Evolutionary conservation across 2,329 filamentous ascomycete species (phyloP), one percentile per base, ranked within the genome.

Genomic region (Hypoxylon rubiginosum): DNA sequence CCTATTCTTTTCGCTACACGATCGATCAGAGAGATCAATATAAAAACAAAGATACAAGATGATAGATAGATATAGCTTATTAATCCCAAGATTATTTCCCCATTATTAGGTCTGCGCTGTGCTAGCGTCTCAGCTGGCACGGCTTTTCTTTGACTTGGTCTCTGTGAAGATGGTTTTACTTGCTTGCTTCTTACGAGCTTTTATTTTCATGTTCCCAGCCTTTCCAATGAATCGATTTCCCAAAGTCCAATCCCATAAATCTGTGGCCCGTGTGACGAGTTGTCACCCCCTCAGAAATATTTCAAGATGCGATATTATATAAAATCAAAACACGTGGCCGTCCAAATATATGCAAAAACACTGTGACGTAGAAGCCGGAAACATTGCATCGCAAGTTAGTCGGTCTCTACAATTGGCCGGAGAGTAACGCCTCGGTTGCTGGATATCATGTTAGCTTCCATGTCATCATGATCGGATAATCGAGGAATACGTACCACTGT

Each of bases 391-490:
- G 34, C 36, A 34, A 39, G 13, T 51, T 21, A 5, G 39, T 26
- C 19, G 21, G 46, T 11, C 48, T 69, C 55, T 86, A 94, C 73
- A 94, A 81, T 76, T 93, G 90, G 54, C 92, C 92, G 51, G 91
- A 92, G 57, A 95, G 83, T 67, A 94, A 84, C 56, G 92, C 92
- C 80, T 94, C 92, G 63, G 92, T 94, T 71, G 92, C 92, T 87
- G 55, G 24, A 41, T 19, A 41, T 61, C 17, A 36, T 11, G 51
- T 72, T 61, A 76, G 82, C 75, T 79, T 78, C 55, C 13, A 26
- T 46, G n/a, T 21, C 58, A 10, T 30, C 21, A 59, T 13, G 66
- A 51, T 49, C 30, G 13, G 17, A 15, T 26, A 17, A 43, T 51
- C 32, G 34, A 32, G 28, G 21, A 13, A 45, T 69, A 87, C 91